Conservation (phyloP, 1,284 basidiomycete genomes). For the Inonotus obliquus region DNA sequence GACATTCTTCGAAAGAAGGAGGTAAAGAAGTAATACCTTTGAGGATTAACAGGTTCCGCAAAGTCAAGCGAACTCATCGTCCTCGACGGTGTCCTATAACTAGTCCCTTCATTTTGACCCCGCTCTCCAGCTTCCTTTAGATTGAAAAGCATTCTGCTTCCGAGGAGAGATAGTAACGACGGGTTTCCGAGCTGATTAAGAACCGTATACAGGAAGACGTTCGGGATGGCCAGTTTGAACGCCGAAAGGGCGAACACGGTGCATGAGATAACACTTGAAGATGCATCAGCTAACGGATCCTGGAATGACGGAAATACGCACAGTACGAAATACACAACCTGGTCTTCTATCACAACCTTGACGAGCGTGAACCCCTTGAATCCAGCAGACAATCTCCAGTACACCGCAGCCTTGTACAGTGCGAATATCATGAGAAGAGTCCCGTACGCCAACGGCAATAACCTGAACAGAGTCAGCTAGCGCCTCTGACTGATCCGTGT, state of each 20-base stretch:
- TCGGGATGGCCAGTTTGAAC: neutral
- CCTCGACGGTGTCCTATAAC: too few species aligned
- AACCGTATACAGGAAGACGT: neutral
- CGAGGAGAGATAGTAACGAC: neutral
- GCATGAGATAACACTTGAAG: neutral
- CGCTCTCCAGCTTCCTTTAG: neutral
- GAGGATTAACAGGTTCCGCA: too few species aligned
- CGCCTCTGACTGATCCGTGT: neutral
- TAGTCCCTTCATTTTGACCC: too few species aligned
- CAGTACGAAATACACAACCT: slow-evolving; percentile 1
- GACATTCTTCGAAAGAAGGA: too few species aligned
- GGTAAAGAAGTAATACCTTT: too few species aligned
- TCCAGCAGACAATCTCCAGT: neutral
- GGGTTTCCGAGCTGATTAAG: slow-evolving; percentile 1
- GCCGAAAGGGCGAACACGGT: neutral
- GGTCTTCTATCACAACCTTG: neutral
- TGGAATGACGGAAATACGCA: neutral
- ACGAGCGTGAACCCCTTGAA: neutral
- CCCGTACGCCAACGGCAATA: neutral
- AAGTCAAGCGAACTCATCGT: too few species aligned
- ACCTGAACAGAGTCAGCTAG: neutral
- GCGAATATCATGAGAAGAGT: neutral
- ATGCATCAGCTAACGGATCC: neutral
- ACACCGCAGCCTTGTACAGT: neutral
- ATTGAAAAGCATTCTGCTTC: neutral